Percentiles rank a stretch among this genome's conserved stretches.
phyloP scores from a whole-genome alignment of 1,139 yeast genomes.

The Hansenula lynferdii region DNA sequence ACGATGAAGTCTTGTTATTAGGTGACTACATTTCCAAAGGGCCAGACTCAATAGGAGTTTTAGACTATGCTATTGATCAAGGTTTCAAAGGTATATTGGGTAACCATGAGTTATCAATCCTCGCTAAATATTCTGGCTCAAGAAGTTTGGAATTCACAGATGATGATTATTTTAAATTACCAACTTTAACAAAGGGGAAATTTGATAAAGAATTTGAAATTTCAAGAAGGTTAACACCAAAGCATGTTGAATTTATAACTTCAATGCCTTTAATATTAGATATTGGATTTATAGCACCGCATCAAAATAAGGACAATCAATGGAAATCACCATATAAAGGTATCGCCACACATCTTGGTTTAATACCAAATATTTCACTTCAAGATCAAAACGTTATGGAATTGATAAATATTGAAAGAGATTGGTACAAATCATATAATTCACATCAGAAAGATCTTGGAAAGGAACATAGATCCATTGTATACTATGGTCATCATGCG shows the following conservation, averaged over 20 bases:
- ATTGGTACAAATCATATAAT: constrained; percentile 61
- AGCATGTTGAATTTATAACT: constrained; percentile 54
- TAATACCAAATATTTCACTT: constrained; percentile 44
- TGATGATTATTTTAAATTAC: constrained; percentile 10
- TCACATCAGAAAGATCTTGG: constrained; percentile 34
- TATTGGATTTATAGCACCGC: constrained; percentile 56
- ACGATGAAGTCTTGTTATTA: constrained; percentile 61
- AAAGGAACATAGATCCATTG: constrained; percentile 35
- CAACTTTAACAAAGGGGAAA: constrained; percentile 20
- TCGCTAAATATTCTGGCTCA: constrained; percentile 23
- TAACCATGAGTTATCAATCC: constrained; percentile 63
- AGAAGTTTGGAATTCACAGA: constrained; percentile 13
- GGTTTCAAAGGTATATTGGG: constrained; percentile 76
- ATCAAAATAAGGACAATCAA: constrained; percentile 22
- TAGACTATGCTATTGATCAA: constrained; percentile 48
- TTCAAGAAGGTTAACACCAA: constrained; percentile 53
- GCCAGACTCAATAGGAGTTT: constrained; percentile 62
- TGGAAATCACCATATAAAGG: constrained; percentile 37
- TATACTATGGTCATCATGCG: constrained; percentile 90
- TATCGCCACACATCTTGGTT: constrained; percentile 78
- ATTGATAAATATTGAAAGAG: constrained; percentile 32
- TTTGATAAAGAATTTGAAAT: constrained; percentile 55
- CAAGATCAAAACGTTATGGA: constrained; percentile 48
- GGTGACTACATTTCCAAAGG: constrained; percentile 92
- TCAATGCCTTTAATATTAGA: constrained; percentile 59